Conservation (phyloP, 192 early-diverging fungal species). For the Rhizophagus prolifer region DNA sequence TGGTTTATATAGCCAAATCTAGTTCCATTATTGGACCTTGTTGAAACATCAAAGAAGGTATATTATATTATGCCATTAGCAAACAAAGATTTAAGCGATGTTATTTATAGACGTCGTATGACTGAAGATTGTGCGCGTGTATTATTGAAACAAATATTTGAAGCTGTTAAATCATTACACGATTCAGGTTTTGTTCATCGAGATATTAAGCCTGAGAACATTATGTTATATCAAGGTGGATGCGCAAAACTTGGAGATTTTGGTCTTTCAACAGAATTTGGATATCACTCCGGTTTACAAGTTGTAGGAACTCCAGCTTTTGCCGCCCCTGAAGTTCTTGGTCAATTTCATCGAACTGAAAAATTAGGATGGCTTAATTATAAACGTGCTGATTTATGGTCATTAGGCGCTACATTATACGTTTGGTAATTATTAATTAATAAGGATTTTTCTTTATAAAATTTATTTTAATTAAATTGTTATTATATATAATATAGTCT, state of each 20-base stretch:
- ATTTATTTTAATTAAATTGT: not conserved
- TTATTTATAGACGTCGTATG: conserved; percentile 19
- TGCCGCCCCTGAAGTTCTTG: conserved; percentile 26
- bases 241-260: conserved; percentile 24
- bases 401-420: conserved; percentile 21
- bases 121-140: not conserved
- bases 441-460: not conserved
- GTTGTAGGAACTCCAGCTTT: conserved; percentile 27
- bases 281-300: conserved; percentile 27
- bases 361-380: conserved; percentile 26
- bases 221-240: conserved; percentile 27
- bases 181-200: conserved; percentile 26
- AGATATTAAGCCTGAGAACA: conserved; percentile 27
- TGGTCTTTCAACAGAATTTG: conserved; percentile 20
- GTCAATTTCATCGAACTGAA: conserved; percentile 21
- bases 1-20: not conserved
- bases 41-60: conserved; percentile 19
- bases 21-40: conserved; percentile 20
- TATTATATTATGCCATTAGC: conserved; percentile 26
- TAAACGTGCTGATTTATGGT: conserved; percentile 28
- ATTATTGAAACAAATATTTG: conserved; percentile 24
- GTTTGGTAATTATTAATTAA: conserved; percentile 1
- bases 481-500: not conserved
- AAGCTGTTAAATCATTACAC: conserved; percentile 19
- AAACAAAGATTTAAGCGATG: conserved; percentile 22